phyloP scores from a whole-genome alignment of 2,329 filamentous ascomycete species.

The Hymenoscyphus fructigenus region DNA sequence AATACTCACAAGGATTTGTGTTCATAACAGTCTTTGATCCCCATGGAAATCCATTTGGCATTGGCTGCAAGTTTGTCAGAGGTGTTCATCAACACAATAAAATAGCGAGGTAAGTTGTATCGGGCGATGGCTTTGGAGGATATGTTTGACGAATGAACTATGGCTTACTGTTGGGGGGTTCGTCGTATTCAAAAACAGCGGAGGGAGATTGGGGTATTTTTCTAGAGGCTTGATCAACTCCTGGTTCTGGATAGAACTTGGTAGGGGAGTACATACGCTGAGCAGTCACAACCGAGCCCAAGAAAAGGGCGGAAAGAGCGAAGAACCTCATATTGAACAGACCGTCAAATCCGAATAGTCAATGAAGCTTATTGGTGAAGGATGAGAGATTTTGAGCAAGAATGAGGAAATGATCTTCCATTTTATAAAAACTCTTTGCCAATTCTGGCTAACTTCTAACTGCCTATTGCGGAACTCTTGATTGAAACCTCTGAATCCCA shows the following conservation, averaged over 20 bases:
- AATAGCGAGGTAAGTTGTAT: neutral
- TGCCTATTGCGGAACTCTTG: no score
- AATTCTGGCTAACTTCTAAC: no score
- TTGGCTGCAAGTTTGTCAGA: constrained; percentile 31
- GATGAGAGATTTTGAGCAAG: neutral
- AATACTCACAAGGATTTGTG: constrained; percentile 37
- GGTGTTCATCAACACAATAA: neutral
- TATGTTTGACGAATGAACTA: neutral
- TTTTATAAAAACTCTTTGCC: neutral
- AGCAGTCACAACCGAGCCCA: constrained; percentile 2
- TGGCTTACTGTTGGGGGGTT: neutral
- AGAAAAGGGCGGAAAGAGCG: constrained; percentile 2
- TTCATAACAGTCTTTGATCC: constrained; percentile 42
- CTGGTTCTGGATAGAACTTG: no score
- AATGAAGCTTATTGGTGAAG: neutral
- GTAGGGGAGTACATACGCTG: constrained; percentile 6
- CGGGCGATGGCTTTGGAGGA: neutral
- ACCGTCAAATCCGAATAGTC: neutral
- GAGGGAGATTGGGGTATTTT: neutral
- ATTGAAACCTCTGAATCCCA: no score
- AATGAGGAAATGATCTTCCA: neutral
- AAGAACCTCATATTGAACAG: constrained; percentile 3
- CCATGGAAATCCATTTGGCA: constrained; percentile 53
- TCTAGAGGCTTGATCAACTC: neutral
- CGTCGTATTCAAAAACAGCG: neutral